Percentiles rank a stretch among this genome's conserved stretches.
phyloP scores from a whole-genome alignment of 148 eudicot genomes.

The Beta vulgaris region DNA sequence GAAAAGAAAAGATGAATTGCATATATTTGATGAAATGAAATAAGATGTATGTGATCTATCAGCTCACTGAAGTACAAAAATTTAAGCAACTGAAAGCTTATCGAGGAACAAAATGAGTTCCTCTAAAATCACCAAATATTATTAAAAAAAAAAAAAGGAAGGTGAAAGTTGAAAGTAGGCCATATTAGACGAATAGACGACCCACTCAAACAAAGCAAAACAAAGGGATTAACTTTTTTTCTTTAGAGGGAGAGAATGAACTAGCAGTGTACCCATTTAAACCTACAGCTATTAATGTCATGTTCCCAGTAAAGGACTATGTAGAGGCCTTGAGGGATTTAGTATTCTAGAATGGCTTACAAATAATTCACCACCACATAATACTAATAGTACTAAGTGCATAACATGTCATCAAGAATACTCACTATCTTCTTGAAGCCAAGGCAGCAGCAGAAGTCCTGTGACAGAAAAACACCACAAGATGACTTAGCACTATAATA shows the following conservation, averaged over 20 bases:
- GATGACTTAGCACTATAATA: not conserved
- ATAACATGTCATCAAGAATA: conserved; percentile 15
- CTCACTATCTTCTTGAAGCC: conserved; percentile 84
- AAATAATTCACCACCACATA: not conserved
- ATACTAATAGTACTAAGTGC: not conserved
- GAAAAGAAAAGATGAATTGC: not conserved
- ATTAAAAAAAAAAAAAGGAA: no score
- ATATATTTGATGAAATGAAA: not conserved
- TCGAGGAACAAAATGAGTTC: not conserved
- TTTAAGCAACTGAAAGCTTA: not conserved
- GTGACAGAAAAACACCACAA: conserved; percentile 23
- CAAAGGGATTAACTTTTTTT: not conserved
- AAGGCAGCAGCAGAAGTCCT: conserved; percentile 46
- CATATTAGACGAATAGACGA: no score
- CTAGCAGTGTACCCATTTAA: not conserved
- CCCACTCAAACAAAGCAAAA: not conserved
- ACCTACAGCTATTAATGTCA: not conserved
- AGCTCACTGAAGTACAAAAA: not conserved
- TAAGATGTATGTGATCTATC: not conserved
- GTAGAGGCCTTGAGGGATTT: no score
- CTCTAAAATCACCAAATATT: not conserved
- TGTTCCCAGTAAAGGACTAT: no score
- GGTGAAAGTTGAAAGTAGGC: not conserved
- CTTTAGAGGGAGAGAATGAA: not conserved
- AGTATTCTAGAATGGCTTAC: not conserved